phyloP scores from a whole-genome alignment of 352 stramenopile genomes.

The Phytophthora europaea region DNA sequence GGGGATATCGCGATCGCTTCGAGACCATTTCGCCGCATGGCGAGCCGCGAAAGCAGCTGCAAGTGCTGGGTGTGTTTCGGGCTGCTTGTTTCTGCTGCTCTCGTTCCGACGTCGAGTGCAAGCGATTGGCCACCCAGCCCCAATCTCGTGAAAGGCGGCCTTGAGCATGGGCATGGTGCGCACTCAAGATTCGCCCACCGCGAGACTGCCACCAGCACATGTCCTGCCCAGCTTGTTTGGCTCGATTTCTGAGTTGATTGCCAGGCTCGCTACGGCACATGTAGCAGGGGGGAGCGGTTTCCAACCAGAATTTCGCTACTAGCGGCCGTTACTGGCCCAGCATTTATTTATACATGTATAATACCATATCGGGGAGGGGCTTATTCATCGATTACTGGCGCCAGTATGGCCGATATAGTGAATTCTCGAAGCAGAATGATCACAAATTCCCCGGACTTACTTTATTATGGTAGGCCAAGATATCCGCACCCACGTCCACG shows the following conservation, averaged over 20 bases:
- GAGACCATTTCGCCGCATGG: background rate
- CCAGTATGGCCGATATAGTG: too few species aligned
- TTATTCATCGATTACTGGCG: background rate
- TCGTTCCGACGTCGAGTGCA: conserved; percentile 27
- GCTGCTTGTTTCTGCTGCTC: conserved; percentile 35
- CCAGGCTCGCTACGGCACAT: background rate
- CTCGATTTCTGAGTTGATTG: conserved; percentile 12
- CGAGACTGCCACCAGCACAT: background rate
- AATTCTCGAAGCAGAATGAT: too few species aligned
- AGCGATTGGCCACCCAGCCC: background rate
- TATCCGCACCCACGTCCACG: conserved; percentile 18
- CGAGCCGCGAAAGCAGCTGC: conserved; percentile 31
- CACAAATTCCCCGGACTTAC: too few species aligned
- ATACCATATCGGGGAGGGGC: background rate
- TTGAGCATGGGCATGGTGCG: conserved; percentile 11
- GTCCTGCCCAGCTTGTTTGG: background rate
- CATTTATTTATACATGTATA: background rate
- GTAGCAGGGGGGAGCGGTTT: conserved; percentile 6
- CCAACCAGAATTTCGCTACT: conserved; percentile 11
- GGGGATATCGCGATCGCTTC: conserved; percentile 1
- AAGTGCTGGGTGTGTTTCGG: conserved; percentile 26
- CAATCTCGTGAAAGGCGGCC: conserved; percentile 8
- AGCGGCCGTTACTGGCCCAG: conserved; percentile 17
- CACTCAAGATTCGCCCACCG: conserved; percentile 13
- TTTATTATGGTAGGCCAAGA: conserved; percentile 13